These are phyloP conservation scores for Podila horticola DNA, from an alignment of 192 early-diverging fungal genomes.

Conservation along the genomic window DNA sequence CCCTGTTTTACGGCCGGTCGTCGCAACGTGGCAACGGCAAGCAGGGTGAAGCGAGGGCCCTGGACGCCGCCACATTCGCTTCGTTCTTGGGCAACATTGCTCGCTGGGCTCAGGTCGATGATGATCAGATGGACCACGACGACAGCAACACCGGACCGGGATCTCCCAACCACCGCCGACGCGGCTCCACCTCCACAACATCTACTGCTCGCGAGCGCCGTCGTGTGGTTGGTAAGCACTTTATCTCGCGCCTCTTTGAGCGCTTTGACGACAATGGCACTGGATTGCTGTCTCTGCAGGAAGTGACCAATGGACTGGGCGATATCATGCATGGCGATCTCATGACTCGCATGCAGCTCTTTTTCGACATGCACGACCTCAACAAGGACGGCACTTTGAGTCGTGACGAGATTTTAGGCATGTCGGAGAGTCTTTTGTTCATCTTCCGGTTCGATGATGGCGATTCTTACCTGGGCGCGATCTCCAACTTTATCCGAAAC, in stretches of 20 bases:
- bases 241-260: conserved; percentile 58
- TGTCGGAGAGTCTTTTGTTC: conserved; percentile 89
- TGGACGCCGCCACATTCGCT: conserved; percentile 78
- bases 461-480: conserved; percentile 65
- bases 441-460: conserved; percentile 69
- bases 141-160: conserved; percentile 3
- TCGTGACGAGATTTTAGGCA: conserved; percentile 82
- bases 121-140: conserved; percentile 43
- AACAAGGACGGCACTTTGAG: conserved; percentile 71
- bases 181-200: conserved; percentile 38
- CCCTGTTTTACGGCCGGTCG: conserved; percentile 70
- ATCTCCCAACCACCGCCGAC: conserved; percentile 30
- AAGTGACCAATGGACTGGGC: conserved; percentile 81
- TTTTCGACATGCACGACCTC: conserved; percentile 85
- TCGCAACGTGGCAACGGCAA: conserved; percentile 39
- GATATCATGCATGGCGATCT: conserved; percentile 81
- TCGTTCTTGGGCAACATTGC: conserved; percentile 81
- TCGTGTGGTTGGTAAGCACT: conserved; percentile 40
- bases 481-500: conserved; percentile 69
- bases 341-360: conserved; percentile 79
- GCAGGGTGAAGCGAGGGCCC: conserved; percentile 50
- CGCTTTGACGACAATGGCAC: conserved; percentile 64
- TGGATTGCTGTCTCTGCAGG: conserved; percentile 76
- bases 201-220: conserved; percentile 42
- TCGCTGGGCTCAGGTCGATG: conserved; percentile 67